These are phyloP conservation scores for Aethionema arabicum DNA, from an alignment of 345 rosid species.

Conservation along the genomic window DNA sequence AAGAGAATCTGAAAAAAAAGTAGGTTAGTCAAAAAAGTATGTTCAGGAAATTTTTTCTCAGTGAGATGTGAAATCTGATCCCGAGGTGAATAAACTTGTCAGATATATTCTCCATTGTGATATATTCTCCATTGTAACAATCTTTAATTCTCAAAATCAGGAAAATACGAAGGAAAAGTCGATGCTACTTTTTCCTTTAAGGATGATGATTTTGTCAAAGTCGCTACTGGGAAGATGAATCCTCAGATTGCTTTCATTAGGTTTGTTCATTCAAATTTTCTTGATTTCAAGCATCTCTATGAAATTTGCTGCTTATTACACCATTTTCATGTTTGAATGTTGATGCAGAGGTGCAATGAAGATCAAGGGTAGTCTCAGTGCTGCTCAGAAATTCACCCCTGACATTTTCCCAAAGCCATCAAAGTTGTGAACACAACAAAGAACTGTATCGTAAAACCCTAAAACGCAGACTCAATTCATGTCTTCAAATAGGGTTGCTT, in stretches of 20 bases:
- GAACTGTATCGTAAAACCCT: constrained; percentile 27
- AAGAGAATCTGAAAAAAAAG: too few species aligned
- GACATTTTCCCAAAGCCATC: constrained; percentile 97
- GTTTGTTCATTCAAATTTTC: constrained; percentile 33
- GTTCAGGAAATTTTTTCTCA: too few species aligned
- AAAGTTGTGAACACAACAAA: constrained; percentile 58
- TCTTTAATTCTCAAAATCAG: constrained; percentile 34
- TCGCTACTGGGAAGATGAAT: constrained; percentile 87
- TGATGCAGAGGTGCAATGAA: constrained; percentile 85
- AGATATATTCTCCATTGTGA: background rate
- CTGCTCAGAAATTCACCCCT: constrained; percentile 94
- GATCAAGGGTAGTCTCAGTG: constrained; percentile 91
- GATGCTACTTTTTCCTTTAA: constrained; percentile 81
- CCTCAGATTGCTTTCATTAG: constrained; percentile 96
- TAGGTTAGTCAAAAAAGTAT: too few species aligned
- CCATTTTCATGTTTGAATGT: constrained; percentile 5
- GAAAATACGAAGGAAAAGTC: constrained; percentile 80
- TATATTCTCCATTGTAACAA: background rate
- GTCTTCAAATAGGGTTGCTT: constrained; percentile 21
- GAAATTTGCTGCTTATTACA: too few species aligned
- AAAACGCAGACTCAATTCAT: constrained; percentile 19
- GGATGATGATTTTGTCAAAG: constrained; percentile 92
- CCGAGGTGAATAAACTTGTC: too few species aligned
- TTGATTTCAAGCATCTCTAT: background rate
- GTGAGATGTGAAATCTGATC: too few species aligned